These are phyloP conservation scores for Purpureocillium takamizusanense DNA, from an alignment of 2,329 filamentous ascomycete genomes.

Conservation along the genomic window DNA sequence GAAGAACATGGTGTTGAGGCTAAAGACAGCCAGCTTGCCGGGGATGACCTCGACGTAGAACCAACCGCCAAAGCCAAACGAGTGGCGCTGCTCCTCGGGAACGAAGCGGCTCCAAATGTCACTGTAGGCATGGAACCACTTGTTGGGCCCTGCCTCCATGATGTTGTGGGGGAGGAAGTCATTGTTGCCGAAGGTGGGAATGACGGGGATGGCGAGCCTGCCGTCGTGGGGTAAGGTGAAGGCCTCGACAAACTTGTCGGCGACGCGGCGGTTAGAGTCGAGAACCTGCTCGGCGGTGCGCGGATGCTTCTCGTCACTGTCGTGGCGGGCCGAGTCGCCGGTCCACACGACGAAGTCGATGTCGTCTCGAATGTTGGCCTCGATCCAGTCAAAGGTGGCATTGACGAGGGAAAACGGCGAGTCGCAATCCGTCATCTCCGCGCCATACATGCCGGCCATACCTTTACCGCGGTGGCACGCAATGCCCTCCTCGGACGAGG, in stretches of 20 bases:
- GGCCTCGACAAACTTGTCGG: constrained; percentile 65
- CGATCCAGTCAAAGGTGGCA: constrained; percentile 84
- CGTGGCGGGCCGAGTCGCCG: constrained; percentile 81
- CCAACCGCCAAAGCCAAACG: constrained; percentile 89
- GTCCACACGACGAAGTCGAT: constrained; percentile 93
- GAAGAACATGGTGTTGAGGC: constrained; percentile 93
- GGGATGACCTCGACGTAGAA: constrained; percentile 91
- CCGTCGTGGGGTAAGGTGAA: constrained; percentile 53
- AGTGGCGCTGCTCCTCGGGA: constrained; percentile 83
- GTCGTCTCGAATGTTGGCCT: constrained; percentile 63
- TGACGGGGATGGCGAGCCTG: constrained; percentile 61
- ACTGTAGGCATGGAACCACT: constrained; percentile 69
- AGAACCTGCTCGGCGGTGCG: constrained; percentile 70
- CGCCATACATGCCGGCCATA: constrained; percentile 70
- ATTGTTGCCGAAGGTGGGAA: constrained; percentile 93
- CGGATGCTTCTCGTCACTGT: constrained; percentile 74
- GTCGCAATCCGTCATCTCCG: constrained; percentile 84
- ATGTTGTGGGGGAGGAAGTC: constrained; percentile 97
- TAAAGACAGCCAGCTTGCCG: constrained; percentile 76
- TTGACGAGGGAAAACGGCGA: constrained; percentile 72
- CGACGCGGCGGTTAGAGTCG: constrained; percentile 64
- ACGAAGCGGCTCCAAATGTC: constrained; percentile 82
- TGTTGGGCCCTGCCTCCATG: constrained; percentile 74
- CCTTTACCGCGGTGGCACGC: constrained; percentile 77
- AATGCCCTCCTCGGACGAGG: constrained; percentile 56